phyloP scores from a whole-genome alignment of 140 eudicot species.

The Oenanthe javanica region DNA sequence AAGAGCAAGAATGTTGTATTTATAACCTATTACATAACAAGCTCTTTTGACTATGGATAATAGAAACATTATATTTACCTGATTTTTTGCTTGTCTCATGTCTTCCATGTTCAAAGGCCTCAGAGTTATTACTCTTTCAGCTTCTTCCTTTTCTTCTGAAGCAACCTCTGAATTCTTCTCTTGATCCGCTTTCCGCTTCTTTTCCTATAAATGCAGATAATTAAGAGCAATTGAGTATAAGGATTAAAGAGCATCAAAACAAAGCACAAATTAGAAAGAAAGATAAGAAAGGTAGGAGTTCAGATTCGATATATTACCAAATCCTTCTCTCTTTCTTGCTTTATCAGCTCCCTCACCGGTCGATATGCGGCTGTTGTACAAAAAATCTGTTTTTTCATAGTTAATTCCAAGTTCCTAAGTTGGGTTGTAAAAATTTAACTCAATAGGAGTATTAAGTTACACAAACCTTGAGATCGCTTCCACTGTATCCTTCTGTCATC shows the following conservation, averaged over 20 bases:
- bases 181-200: slow-evolving; percentile 42
- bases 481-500: slow-evolving; percentile 96
- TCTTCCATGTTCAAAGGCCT: slow-evolving; percentile 95
- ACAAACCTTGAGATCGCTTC: slow-evolving; percentile 98
- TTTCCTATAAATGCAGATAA: slow-evolving; percentile 30
- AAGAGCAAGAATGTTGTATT: not conserved
- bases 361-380: slow-evolving; percentile 96
- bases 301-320: slow-evolving; percentile 26
- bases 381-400: slow-evolving; percentile 63
- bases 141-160: slow-evolving; percentile 42
- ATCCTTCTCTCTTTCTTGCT: slow-evolving; percentile 69
- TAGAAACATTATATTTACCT: slow-evolving; percentile 31
- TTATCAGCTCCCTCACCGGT: slow-evolving; percentile 90
- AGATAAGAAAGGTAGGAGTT: not conserved
- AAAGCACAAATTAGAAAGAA: not conserved
- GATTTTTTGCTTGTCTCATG: slow-evolving; percentile 89
- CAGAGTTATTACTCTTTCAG: slow-evolving; percentile 55
- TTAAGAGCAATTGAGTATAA: not conserved
- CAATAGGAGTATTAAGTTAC: not conserved
- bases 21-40: not conserved
- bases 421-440: not conserved
- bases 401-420: slow-evolving; percentile 23
- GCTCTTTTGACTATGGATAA: not conserved
- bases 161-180: slow-evolving; percentile 24
- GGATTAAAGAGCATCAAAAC: not conserved